Evolutionary conservation across 768 basidiomycete genomes (phyloP).

Genomic region (Lactarius quietus): DNA sequence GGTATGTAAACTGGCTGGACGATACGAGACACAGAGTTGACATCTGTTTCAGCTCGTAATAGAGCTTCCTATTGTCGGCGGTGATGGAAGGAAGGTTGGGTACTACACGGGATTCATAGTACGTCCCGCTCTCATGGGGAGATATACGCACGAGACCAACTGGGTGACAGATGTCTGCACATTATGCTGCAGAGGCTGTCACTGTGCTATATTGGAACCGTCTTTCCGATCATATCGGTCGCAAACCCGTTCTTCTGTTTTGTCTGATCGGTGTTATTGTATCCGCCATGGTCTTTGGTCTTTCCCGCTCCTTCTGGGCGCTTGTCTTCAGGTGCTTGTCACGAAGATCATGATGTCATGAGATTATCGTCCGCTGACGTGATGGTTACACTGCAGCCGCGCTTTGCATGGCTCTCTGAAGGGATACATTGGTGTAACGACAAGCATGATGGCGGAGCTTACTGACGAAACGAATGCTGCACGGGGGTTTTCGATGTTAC

Average conservation of each 20-base stretch:
- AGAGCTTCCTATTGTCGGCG: not conserved
- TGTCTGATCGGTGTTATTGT: not conserved
- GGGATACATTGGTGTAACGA: not conserved
- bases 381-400: not conserved
- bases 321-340: not conserved
- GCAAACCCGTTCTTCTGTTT: not conserved
- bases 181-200: not conserved
- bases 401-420: not conserved
- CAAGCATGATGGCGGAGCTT: not conserved
- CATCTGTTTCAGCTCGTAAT: not conserved
- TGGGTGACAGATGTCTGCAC: not conserved
- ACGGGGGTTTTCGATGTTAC: not conserved
- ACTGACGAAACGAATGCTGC: not conserved
- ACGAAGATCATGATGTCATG: not conserved
- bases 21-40: not conserved
- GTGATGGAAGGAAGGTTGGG: not conserved
- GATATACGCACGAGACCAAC: not conserved
- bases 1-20: not conserved
- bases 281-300: not conserved
- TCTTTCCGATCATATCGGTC: not conserved
- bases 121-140: not conserved
- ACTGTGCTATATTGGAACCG: not conserved
- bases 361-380: not conserved
- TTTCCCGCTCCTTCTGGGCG: not conserved
- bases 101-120: not conserved